Percentiles rank a stretch among this genome's conserved stretches.
Evolutionary conservation across 2,329 filamentous ascomycete genomes (phyloP).

Genomic region (Hysterium pulicare): DNA sequence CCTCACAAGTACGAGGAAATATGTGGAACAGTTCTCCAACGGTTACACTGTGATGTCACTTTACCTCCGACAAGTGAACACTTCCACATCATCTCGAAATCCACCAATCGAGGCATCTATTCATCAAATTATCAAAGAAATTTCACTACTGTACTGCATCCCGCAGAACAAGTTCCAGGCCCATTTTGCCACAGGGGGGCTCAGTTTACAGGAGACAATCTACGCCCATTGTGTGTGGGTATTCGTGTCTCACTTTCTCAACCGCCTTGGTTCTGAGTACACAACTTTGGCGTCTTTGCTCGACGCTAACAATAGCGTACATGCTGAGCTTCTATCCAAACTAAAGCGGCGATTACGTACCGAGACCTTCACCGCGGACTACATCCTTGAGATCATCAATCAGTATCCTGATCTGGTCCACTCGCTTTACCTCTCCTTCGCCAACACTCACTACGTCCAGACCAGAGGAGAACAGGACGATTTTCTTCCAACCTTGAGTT

Average conservation of each 20-base stretch:
- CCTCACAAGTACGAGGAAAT: slow-evolving; percentile 92
- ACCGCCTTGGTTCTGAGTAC: slow-evolving; percentile 89
- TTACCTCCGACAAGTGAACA: slow-evolving; percentile 73
- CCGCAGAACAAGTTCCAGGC: slow-evolving; percentile 94
- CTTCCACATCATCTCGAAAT: slow-evolving; percentile 45
- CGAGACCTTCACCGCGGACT: slow-evolving; percentile 96
- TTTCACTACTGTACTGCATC: slow-evolving; percentile 94
- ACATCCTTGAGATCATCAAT: slow-evolving; percentile 95
- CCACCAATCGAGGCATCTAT: slow-evolving; percentile 92
- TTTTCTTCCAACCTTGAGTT: slow-evolving; percentile 68
- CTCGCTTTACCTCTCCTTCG: slow-evolving; percentile 86
- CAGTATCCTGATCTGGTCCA: slow-evolving; percentile 85
- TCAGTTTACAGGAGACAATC: slow-evolving; percentile 94
- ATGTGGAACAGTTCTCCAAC: slow-evolving; percentile 97
- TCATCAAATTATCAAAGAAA: slow-evolving; percentile 98
- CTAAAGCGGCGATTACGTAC: slow-evolving; percentile 92
- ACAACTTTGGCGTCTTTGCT: slow-evolving; percentile 78
- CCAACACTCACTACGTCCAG: slow-evolving; percentile 76
- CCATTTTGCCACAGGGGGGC: slow-evolving; percentile 78
- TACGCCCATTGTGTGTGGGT: slow-evolving; percentile 98
- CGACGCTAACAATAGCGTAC: slow-evolving; percentile 74
- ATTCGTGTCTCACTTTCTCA: slow-evolving; percentile 96
- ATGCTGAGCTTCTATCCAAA: slow-evolving; percentile 85
- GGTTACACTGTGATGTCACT: slow-evolving; percentile 96
- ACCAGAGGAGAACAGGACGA: slow-evolving; percentile 62